Percentiles rank a stretch among this genome's conserved stretches.
phyloP scores from a whole-genome alignment of 164 flowering plant species.

The Umbilicus rupestris region DNA sequence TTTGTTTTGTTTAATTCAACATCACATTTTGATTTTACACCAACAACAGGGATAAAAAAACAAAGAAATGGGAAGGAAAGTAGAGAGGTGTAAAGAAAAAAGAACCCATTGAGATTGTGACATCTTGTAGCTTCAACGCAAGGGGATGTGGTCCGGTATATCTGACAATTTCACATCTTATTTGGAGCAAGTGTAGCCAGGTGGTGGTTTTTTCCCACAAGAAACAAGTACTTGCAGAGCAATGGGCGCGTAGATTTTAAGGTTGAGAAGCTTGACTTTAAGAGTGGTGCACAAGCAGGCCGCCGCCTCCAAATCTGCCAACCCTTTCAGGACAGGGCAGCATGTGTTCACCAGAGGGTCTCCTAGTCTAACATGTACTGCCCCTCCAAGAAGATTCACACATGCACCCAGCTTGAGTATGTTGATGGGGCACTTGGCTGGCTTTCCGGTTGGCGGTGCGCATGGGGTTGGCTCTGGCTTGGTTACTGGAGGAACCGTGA shows the following conservation, averaged over 20 bases:
- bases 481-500: conserved; percentile 9
- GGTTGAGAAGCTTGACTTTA: conserved; percentile 44
- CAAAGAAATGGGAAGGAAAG: conserved; percentile 1
- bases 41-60: background rate
- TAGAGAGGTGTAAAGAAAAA: background rate
- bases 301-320: conserved; percentile 54
- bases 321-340: conserved; percentile 55
- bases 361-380: conserved; percentile 48
- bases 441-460: conserved; percentile 18
- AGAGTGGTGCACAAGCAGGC: conserved; percentile 64
- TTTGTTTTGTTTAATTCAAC: background rate
- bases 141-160: too few species aligned
- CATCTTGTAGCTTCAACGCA: too few species aligned
- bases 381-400: conserved; percentile 55
- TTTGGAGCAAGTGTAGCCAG: conserved; percentile 46
- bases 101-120: background rate
- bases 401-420: conserved; percentile 56
- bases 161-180: conserved; percentile 13
- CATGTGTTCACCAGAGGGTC: conserved; percentile 32
- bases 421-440: conserved; percentile 53
- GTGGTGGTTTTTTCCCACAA: conserved; percentile 58
- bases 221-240: conserved; percentile 48
- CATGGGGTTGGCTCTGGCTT: conserved; percentile 15
- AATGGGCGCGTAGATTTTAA: conserved; percentile 41
- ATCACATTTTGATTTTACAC: background rate